phyloP scores from a whole-genome alignment of 805 yeast species.

The Lachancea quebecensis region DNA sequence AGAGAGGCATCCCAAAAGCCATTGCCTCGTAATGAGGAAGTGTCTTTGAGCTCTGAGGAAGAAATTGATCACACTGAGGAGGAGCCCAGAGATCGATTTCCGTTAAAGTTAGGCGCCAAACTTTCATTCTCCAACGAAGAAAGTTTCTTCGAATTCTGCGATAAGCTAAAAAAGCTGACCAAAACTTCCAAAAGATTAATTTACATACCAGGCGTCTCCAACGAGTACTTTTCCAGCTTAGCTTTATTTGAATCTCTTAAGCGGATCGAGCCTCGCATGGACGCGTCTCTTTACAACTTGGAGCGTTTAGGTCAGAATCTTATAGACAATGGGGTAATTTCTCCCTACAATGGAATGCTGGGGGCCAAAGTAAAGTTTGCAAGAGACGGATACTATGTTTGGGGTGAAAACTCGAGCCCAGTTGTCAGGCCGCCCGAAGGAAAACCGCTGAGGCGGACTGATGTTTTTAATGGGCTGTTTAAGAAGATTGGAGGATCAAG shows the following conservation, averaged over 20 bases:
- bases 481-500: background rate
- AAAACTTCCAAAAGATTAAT: constrained; percentile 27
- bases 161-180: constrained; percentile 19
- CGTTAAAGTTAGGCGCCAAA: constrained; percentile 14
- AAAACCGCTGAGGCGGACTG: background rate
- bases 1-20: background rate
- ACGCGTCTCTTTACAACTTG: constrained; percentile 25
- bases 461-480: constrained; percentile 1
- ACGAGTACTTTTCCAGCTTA: constrained; percentile 25
- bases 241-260: constrained; percentile 22
- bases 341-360: constrained; percentile 21
- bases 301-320: constrained; percentile 32
- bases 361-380: constrained; percentile 12
- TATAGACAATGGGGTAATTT: constrained; percentile 20
- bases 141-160: constrained; percentile 15
- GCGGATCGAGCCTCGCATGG: constrained; percentile 17
- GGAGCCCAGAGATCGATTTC: constrained; percentile 3
- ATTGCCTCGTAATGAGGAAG: background rate
- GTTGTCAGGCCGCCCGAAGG: background rate
- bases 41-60: too few species aligned
- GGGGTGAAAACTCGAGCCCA: background rate
- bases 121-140: constrained; percentile 10
- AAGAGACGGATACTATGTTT: constrained; percentile 23
- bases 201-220: constrained; percentile 20
- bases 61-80: background rate